Base-by-base conservation (phyloP, 2,329 filamentous ascomycete genomes). In the Chaetomiaceae sp. region DNA sequence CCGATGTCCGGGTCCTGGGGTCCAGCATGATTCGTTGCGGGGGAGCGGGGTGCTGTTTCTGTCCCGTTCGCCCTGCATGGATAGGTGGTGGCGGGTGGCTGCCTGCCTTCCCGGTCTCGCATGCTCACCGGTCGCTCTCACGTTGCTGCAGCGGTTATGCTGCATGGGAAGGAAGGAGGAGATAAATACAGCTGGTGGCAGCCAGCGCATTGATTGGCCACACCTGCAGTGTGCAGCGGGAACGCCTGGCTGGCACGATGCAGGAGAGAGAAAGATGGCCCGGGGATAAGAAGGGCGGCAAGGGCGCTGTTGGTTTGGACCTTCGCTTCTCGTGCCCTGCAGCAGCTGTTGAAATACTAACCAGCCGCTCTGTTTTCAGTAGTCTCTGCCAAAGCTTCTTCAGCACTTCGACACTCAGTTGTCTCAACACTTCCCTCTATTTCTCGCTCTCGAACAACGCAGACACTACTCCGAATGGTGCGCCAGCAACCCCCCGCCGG, bases 121-220 rank as follows among this genome's bases (percentile, higher is more conserved):
- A 42, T 33, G 34, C 46, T 56, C 52, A 54, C 54, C 54, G 51
- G 49, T 54, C 41, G 39, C 33, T 48, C 29, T 34, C 27, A 24
- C 12, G 10, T 19, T 18, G 20, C 14, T 10, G 35, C 38, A 42
- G 35, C 41, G 11, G 32, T 36, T n/a, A n/a, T 42, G 37, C 32
- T 39, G 37, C 40, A 8, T 18, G 36, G 20, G 27, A 39, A 30
- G 42, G 45, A 46, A 29, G 36, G 43, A 43, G 33, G 18, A 24
- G 22, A n/a, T n/a, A n/a, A n/a, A n/a, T n/a, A n/a, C n/a, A 15
- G 30, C 22, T 2, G 30, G 39, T 43, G 43, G n/a, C 15, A 9
- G 35, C 33, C 36, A 15, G 20, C 2, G 15, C 20, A 12, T 20
- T 32, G 33, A 42, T 49, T 49, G 47, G 47, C 38, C 45, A 36